Percentiles rank a stretch among this genome's conserved stretches.
Conservation (phyloP, 176 grass and related monocot species). For the Elymus sibiricus region DNA sequence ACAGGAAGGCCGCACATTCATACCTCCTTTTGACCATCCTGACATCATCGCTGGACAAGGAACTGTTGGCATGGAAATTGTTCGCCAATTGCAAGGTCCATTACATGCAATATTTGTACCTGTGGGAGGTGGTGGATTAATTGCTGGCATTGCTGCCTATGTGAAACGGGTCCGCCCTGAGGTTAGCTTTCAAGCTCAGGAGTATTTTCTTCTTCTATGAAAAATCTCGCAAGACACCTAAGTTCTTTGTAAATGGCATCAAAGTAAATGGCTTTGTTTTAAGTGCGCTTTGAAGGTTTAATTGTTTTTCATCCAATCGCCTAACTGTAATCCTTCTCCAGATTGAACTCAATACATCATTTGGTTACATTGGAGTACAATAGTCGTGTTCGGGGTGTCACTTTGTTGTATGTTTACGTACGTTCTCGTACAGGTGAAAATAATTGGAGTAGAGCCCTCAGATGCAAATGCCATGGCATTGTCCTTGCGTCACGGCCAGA, state of each 20-base stretch:
- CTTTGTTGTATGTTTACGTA: background rate
- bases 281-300: background rate
- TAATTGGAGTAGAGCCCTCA: constrained; percentile 95
- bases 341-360: background rate
- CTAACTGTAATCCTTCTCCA: background rate
- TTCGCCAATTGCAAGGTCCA: constrained; percentile 74
- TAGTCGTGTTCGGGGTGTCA: background rate
- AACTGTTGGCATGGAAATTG: constrained; percentile 98
- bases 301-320: background rate
- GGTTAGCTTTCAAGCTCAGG: constrained; percentile 37
- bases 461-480: constrained; percentile 99
- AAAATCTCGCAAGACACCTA: background rate
- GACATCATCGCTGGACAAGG: constrained; percentile 92
- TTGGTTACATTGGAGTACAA: background rate
- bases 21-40: constrained; percentile 98
- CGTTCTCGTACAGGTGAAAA: constrained; percentile 69
- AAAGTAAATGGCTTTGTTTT: constrained; percentile 1
- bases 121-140: constrained; percentile 96
- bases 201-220: constrained; percentile 2
- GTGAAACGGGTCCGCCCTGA: constrained; percentile 95
- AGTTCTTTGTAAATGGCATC: background rate
- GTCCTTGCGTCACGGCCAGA: constrained; percentile 78
- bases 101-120: constrained; percentile 98
- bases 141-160: constrained; percentile 97
- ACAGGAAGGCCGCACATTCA: constrained; percentile 80